Percentiles rank a stretch among this genome's conserved stretches.
Evolutionary conservation across 352 stramenopile genomes (phyloP).

Genomic region (Plasmopara halstedii): DNA sequence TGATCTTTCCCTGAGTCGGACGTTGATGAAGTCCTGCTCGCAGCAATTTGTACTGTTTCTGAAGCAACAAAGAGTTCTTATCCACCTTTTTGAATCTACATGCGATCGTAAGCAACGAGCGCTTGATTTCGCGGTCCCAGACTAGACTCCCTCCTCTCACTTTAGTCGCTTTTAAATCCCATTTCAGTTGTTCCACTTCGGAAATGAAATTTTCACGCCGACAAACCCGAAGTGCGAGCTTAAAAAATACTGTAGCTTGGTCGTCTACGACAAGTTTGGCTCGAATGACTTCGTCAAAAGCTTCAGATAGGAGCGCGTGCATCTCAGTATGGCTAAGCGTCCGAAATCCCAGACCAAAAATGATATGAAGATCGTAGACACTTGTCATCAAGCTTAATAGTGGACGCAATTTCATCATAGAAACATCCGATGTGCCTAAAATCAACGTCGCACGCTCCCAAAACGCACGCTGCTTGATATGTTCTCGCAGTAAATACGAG

Average conservation of each 20-base stretch:
- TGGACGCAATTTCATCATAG: slow-evolving; percentile 4
- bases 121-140: slow-evolving; percentile 32
- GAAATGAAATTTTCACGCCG: slow-evolving; percentile 3
- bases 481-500: slow-evolving; percentile 1
- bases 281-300: slow-evolving; percentile 19
- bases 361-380: slow-evolving; percentile 24
- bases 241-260: slow-evolving; percentile 24
- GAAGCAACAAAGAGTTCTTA: neutral
- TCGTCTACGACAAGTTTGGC: slow-evolving; percentile 30
- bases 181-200: slow-evolving; percentile 15
- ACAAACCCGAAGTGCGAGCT: slow-evolving; percentile 22
- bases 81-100: neutral
- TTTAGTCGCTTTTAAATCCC: slow-evolving; percentile 25
- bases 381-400: slow-evolving; percentile 27
- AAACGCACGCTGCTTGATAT: slow-evolving; percentile 11
- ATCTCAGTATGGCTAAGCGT: slow-evolving; percentile 2
- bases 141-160: slow-evolving; percentile 26
- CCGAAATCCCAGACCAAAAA: slow-evolving; percentile 12
- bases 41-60: slow-evolving; percentile 3
- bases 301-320: slow-evolving; percentile 11
- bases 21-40: neutral
- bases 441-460: slow-evolving; percentile 1
- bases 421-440: neutral
- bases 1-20: neutral
- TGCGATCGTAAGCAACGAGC: slow-evolving; percentile 8